phyloP scores from a whole-genome alignment of 164 flowering plant genomes.

The Piper longum region DNA sequence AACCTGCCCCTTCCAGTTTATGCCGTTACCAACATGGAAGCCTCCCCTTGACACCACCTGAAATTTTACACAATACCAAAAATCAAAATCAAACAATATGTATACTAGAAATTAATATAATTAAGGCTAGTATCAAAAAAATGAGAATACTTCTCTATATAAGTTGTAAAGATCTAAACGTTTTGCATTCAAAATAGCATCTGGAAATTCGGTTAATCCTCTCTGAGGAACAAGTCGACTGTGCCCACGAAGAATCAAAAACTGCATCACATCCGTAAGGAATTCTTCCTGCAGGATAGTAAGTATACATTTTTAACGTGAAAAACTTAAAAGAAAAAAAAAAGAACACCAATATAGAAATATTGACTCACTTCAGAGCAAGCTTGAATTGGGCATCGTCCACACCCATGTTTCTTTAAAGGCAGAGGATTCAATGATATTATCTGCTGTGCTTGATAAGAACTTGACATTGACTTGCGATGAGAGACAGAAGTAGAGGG shows the following conservation, averaged over 20 bases:
- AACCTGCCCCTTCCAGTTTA: conserved; percentile 99
- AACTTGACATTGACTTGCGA: conserved; percentile 51
- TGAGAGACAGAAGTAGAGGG: conserved; percentile 41
- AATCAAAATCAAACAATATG: not conserved
- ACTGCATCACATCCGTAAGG: conserved; percentile 93
- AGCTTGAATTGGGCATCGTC: conserved; percentile 61
- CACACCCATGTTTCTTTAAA: conserved; percentile 95
- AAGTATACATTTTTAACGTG: not conserved
- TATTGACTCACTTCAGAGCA: conserved; percentile 76
- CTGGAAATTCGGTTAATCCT: conserved; percentile 97
- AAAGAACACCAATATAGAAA: not conserved
- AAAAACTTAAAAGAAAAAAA: no score
- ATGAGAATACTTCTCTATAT: conserved; percentile 66
- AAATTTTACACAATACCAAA: not conserved
- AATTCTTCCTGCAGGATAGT: conserved; percentile 66
- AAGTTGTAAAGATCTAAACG: conserved; percentile 92
- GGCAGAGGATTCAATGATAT: conserved; percentile 90
- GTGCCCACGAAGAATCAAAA: conserved; percentile 82
- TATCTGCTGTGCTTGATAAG: conserved; percentile 69
- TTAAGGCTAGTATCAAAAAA: not conserved
- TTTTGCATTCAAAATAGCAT: conserved; percentile 92
- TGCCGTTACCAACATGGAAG: conserved; percentile 98
- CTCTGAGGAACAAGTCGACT: conserved; percentile 90
- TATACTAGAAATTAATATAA: not conserved
- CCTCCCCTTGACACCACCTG: conserved; percentile 99